Conservation (phyloP, 345 rosid species). For the Moringa oleifera region DNA sequence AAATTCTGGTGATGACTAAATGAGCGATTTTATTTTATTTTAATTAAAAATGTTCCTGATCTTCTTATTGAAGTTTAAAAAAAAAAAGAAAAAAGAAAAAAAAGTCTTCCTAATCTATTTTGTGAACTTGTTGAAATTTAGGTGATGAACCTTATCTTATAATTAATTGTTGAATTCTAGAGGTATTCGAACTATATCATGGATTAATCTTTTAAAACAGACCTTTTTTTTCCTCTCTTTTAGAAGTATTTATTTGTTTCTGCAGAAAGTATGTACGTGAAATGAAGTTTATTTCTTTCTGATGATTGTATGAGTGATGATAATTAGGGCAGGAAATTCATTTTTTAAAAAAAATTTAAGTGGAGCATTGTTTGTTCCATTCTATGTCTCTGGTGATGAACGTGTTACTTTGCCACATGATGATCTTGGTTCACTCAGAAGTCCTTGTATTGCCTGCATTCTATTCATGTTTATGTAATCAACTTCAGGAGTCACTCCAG, state of each 20-base stretch:
- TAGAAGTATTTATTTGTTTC: neutral
- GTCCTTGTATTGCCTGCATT: neutral
- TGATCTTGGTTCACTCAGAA: neutral
- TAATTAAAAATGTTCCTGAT: neutral
- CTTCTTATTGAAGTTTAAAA: too few species aligned
- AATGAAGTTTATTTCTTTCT: too few species aligned
- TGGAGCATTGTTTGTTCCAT: neutral
- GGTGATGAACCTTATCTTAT: neutral
- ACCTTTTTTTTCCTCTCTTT: neutral
- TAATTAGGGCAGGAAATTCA: neutral
- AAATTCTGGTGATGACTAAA: neutral
- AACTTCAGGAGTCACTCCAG: too few species aligned
- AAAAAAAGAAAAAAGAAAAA: too few species aligned
- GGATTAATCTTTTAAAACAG: neutral
- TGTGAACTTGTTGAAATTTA: neutral
- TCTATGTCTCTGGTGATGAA: neutral
- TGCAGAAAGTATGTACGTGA: neutral
- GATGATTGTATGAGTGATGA: neutral
- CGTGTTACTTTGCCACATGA: neutral
- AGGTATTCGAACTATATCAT: neutral
- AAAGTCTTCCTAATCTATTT: neutral
- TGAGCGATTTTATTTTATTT: neutral
- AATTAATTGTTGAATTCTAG: neutral
- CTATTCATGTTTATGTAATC: too few species aligned
- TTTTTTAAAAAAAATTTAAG: neutral